Evolutionary conservation across 768 basidiomycete genomes (phyloP).

Genomic region (Tubosaeta brunneosetosa): DNA sequence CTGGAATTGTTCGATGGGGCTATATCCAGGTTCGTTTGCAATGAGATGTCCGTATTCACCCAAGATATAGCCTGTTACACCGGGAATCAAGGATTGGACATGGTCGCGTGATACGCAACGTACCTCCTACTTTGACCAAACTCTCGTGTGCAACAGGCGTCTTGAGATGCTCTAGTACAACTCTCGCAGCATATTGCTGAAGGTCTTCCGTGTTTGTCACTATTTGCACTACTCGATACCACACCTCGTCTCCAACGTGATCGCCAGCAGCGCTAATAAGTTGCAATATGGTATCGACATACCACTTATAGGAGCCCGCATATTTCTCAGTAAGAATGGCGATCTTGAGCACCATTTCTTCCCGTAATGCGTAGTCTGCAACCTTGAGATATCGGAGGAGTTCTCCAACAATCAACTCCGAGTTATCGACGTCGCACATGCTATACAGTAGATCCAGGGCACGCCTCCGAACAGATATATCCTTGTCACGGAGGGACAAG

Average conservation of each 20-base stretch:
- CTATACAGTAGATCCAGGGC: slow-evolving; percentile 95
- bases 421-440: slow-evolving; percentile 99
- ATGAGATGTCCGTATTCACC: slow-evolving; percentile 98
- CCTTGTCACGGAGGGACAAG: slow-evolving; percentile 89
- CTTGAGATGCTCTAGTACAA: slow-evolving; percentile 85
- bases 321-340: slow-evolving; percentile 99
- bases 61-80: slow-evolving; percentile 77
- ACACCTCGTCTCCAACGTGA: slow-evolving; percentile 98
- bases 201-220: slow-evolving; percentile 98
- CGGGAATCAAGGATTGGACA: slow-evolving; percentile 9
- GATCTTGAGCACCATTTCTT: slow-evolving; percentile 99
- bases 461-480: slow-evolving; percentile 91
- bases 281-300: slow-evolving; percentile 95
- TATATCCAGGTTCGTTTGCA: slow-evolving; percentile 91
- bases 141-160: slow-evolving; percentile 86
- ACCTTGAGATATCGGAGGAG: slow-evolving; percentile 88
- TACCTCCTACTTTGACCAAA: slow-evolving; percentile 93
- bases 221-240: slow-evolving; percentile 98
- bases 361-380: slow-evolving; percentile 94
- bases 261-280: slow-evolving; percentile 96
- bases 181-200: slow-evolving; percentile 92
- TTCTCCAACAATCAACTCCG: slow-evolving; percentile 93
- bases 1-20: slow-evolving; percentile 92
- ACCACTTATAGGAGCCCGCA: slow-evolving; percentile 97
- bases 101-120: slow-evolving; percentile 15